A percentile compares a stretch with the other conserved stretches of the same genome.
phyloP scores from a whole-genome alignment of 2,329 filamentous ascomycete species.

The Leptographium lundbergii region DNA sequence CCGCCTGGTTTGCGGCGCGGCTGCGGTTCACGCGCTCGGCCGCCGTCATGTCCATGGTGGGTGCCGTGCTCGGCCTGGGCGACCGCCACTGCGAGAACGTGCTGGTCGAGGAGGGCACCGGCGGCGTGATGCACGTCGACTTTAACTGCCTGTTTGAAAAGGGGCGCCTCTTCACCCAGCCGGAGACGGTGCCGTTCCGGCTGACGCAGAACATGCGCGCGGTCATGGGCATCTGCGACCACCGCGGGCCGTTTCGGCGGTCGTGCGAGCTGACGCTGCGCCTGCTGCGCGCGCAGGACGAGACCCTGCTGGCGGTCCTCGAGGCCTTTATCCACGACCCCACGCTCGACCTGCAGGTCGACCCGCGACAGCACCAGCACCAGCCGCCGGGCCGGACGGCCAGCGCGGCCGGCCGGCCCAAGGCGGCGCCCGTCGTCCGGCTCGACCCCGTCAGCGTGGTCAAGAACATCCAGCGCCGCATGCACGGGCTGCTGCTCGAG shows the following conservation, averaged over 20 bases:
- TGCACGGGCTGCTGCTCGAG: slow-evolving; percentile 68
- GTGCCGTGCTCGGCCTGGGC: slow-evolving; percentile 83
- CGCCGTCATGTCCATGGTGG: slow-evolving; percentile 99
- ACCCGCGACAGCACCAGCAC: slow-evolving; percentile 45
- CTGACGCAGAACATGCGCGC: slow-evolving; percentile 98
- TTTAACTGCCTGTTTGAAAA: slow-evolving; percentile 99
- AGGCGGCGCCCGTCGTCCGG: slow-evolving; percentile 33
- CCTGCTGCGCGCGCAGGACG: slow-evolving; percentile 79
- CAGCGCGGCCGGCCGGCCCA: slow-evolving; percentile 24
- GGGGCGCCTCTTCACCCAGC: slow-evolving; percentile 86
- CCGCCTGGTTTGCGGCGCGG: slow-evolving; percentile 80
- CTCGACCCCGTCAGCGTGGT: slow-evolving; percentile 62
- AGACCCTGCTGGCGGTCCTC: slow-evolving; percentile 92
- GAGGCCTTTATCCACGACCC: slow-evolving; percentile 97
- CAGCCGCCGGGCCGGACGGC: slow-evolving; percentile 24
- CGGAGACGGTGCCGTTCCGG: slow-evolving; percentile 89
- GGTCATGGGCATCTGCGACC: slow-evolving; percentile 89
- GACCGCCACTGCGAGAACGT: slow-evolving; percentile 98
- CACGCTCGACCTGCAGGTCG: slow-evolving; percentile 69
- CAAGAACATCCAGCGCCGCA: slow-evolving; percentile 77
- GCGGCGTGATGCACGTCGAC: slow-evolving; percentile 92
- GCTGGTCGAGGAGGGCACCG: slow-evolving; percentile 83
- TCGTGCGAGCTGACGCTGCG: slow-evolving; percentile 80
- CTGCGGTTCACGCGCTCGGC: slow-evolving; percentile 85
- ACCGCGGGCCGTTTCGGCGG: slow-evolving; percentile 84